Conservation (phyloP, 2,329 filamentous ascomycete genomes). For the Fusarium siculi region DNA sequence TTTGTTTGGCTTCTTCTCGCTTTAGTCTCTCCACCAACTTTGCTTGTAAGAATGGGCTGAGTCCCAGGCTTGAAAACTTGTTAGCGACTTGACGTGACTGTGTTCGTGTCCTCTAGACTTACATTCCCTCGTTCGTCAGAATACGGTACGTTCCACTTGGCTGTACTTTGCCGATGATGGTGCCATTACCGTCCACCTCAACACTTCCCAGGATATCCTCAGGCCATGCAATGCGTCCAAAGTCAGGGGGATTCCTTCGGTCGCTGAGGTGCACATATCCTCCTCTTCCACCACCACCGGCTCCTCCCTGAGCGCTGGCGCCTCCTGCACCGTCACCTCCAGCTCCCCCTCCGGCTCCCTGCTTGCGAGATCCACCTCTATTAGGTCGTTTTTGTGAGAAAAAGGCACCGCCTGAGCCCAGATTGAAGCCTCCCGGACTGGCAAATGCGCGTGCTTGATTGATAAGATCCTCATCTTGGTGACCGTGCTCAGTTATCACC, state of each 20-base stretch:
- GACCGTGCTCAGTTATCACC: constrained; percentile 65
- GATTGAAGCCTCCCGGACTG: constrained; percentile 63
- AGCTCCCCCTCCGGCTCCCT: constrained; percentile 54
- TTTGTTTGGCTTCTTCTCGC: constrained; percentile 59
- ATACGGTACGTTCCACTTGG: constrained; percentile 72
- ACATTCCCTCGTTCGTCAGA: constrained; percentile 74
- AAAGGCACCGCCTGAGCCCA: constrained; percentile 63
- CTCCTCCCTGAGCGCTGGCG: constrained; percentile 69
- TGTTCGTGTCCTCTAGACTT: constrained; percentile 50
- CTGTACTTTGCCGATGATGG: constrained; percentile 68
- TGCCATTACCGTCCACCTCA: constrained; percentile 68
- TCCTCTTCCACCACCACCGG: constrained; percentile 67
- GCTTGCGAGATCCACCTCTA: constrained; percentile 47
- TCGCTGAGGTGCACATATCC: constrained; percentile 75
- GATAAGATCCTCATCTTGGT: constrained; percentile 64
- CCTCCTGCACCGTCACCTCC: constrained; percentile 62
- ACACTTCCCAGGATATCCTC: constrained; percentile 77
- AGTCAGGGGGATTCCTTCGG: constrained; percentile 71
- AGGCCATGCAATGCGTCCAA: constrained; percentile 74
- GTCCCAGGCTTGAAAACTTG: constrained; percentile 41
- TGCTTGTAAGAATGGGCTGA: constrained; percentile 58
- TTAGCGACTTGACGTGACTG: constrained; percentile 29
- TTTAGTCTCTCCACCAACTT: constrained; percentile 65
- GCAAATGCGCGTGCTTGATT: constrained; percentile 70
- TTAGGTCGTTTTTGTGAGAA: constrained; percentile 56